Evolutionary conservation across 305 asterid genomes (phyloP), one percentile per base, ranked within the genome.

Genomic region (Solanum hybrid): DNA sequence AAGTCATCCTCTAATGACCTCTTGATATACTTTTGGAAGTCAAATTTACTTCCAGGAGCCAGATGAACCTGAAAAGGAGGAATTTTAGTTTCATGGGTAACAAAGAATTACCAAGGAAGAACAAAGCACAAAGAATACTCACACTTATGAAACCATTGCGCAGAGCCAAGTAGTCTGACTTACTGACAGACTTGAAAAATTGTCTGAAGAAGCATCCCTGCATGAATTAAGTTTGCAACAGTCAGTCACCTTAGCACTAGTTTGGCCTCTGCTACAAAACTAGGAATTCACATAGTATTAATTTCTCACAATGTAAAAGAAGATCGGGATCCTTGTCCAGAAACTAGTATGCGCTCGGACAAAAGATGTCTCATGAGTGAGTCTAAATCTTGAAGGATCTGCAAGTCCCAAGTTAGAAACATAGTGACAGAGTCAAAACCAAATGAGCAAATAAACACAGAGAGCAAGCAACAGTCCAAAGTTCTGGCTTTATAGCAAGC

Each of bases 201-300:
- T 97, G 98, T 90, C 97, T 94, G 88, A 94, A 93, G 90, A 97
- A 96, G 92, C 99, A 97, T 82, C 98, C 99, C 99, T 96, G 96
- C 90, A 84, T 24, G 85, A 89, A 89, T 11, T 36, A 24, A n/a
- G 22, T 20, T 77, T 72, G 86, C 31, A 31, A 51, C 42, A 84
- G 7, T 84, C 22, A 84, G 26, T 56, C 75, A 6, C 16, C 22
- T 51, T 82, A 27, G 31, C 86, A 40, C 86, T 82, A 82, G 38
- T 34, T 34, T 20, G 66, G 5, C 84, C 26, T 56, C 7, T 17
- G 38, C 26, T 17, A 24, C 4, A 29, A 66, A 27, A 66, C 11
- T 36, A 69, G 20, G 24, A 81, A 88, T 38, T 60, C 87, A 5
- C 69, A 72, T 17, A 5, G 12, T 60, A 37, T 22, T 24, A 88